Conservation (phyloP, 306 rosid species). For the Vicia faba region DNA sequence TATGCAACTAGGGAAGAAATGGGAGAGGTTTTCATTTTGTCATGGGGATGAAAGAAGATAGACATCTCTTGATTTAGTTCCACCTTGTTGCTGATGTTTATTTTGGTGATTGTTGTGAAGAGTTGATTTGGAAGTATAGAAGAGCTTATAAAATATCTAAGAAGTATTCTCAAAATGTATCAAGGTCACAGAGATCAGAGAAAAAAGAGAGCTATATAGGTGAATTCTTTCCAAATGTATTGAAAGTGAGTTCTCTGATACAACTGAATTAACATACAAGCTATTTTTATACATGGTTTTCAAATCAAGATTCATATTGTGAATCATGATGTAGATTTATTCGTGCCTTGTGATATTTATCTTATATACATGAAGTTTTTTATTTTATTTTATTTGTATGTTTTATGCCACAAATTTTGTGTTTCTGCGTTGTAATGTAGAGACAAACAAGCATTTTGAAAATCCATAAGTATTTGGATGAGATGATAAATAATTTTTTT, state of each 20-base stretch:
- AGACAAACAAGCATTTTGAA: no score
- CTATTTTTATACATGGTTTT: no score
- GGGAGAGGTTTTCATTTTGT: not conserved
- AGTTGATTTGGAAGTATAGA: not conserved
- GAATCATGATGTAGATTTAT: no score
- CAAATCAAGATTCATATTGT: no score
- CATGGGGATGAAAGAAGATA: not conserved
- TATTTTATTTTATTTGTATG: no score
- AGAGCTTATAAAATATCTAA: not conserved
- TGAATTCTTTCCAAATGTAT: not conserved
- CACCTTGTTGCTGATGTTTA: not conserved
- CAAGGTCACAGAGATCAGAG: not conserved
- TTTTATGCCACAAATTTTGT: no score
- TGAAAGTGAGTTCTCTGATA: not conserved
- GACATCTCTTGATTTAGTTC: not conserved
- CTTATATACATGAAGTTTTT: no score
- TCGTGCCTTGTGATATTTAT: no score
- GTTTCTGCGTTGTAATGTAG: no score
- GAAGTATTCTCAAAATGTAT: not conserved
- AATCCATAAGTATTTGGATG: no score
- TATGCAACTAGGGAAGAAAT: not conserved
- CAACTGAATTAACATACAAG: not conserved
- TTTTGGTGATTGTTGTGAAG: slow-evolving; percentile 2
- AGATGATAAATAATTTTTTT: no score
- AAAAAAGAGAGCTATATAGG: not conserved